Base-by-base conservation (phyloP, 2,329 filamentous ascomycete genomes). In the Sclerotinia subarctica region DNA sequence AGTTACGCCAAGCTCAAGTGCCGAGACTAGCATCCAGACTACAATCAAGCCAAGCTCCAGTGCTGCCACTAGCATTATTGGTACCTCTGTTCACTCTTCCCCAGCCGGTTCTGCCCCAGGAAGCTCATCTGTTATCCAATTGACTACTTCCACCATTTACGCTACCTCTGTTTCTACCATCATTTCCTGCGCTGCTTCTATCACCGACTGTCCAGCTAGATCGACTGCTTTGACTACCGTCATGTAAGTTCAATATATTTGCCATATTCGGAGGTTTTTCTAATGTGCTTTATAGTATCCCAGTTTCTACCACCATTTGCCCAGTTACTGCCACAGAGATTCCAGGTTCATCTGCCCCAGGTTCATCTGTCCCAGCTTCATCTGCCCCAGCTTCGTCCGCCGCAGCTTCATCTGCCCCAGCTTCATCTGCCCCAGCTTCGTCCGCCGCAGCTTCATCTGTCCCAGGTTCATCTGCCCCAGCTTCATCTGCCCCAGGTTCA, bases 161-260 rank as follows among this genome's bases (percentile, higher is more conserved):
- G 81, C 80, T 68, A 86, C 85, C 53, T 76, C 78, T 2, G 76
- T 82, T 69, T 79, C 80, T 70, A 86, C 84, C 67, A 79, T 86
- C 76, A 85, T 82, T 67, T 82, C 80, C 72, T 85, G 83, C 72
- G 81, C 77, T 5, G 72, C 80, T 47, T 78, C 78, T 65, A 77
- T 83, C 35, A 80, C 81, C 47, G 78, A 85, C 78, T 88, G 85
- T 81, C 85, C 85, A 44, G 81, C 77, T 15, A 76, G 70, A 1
- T 74, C 74, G 46, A 76, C 76, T 52, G 73, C 77, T 46, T 76
- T 81, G 47, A 79, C 78, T 21, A 82, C 81, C 3, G 77, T 80
- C 70, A 76, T 76, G 64, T 66, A 59, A 57, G 64, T 58, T 66
- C 7, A 57, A 56, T 24, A 35, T 35, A 24, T 17, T 11, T 49